Evolutionary conservation across 768 basidiomycete species (phyloP), one percentile per base, ranked within the genome.

Genomic region (Pleurotus tuoliensis): DNA sequence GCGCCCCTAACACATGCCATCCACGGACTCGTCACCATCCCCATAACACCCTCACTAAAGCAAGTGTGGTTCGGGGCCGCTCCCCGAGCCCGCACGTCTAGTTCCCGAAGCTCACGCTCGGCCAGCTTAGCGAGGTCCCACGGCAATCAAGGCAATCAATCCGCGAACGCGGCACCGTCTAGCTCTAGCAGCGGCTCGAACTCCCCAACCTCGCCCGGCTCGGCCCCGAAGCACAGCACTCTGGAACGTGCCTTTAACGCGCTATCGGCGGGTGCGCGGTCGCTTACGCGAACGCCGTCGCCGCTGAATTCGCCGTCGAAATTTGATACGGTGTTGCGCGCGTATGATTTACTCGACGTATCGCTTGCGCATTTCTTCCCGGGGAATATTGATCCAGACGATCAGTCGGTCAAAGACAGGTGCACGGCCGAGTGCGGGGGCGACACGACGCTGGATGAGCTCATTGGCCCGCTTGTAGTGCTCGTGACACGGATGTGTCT

Each of bases 1-100:
- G 71, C 87, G 0, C 92, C 94, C 0, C 71, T 97, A 34, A 86
- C 90, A 1, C 89, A 96, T 59, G 78, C 87, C 53, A 87, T 96
- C 40, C 91, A 97, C 65, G 75, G 83, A 8, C 79, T 97, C 45
- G 90, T 95, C 58, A 82, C 79, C 34, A 81, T 95, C 56, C 94
- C 94, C 43, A 75, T 91, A 54, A 71, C 76, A 37, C 69, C 84
- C 11, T 68, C 77, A 47, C 76, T 87, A 53, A 81, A 77, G 50
- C 61, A 74, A 30, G 65, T 80, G 41, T 92, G 92, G 91, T 82
- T 91, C 58, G 82, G 77, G 45, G 65, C 60, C 64, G 69, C 57
- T 53, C 68, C n/a, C 50, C 58, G 20, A n/a, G 20, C 3, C n/a
- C n/a, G 41, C n/a, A 44, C 59, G 44, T 39, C 68, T 59, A 66